phyloP scores from a whole-genome alignment of 139 green algal species.

The Coelastrella sp. region DNA sequence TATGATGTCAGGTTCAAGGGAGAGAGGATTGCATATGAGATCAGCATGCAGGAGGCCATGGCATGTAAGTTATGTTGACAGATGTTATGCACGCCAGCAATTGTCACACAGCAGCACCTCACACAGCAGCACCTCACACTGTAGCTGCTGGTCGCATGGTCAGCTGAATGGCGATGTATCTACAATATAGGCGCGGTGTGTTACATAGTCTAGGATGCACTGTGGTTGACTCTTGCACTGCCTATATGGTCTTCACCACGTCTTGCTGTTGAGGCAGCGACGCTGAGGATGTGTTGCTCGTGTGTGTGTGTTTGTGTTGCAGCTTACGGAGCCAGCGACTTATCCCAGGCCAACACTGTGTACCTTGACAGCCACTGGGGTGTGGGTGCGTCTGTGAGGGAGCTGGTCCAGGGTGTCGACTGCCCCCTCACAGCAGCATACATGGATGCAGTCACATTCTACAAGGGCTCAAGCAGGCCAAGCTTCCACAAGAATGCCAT shows the following conservation, averaged over 20 bases:
- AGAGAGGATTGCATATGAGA: slow-evolving; percentile 51
- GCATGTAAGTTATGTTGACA: slow-evolving; percentile 28
- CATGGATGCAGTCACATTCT: slow-evolving; percentile 46
- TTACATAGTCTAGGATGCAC: too few species aligned
- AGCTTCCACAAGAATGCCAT: slow-evolving; percentile 34
- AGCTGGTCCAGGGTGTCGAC: slow-evolving; percentile 43
- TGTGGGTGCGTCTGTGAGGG: slow-evolving; percentile 19
- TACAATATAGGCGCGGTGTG: too few species aligned
- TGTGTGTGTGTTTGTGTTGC: background rate
- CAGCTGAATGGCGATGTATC: too few species aligned
- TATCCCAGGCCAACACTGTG: slow-evolving; percentile 46
- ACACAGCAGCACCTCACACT: too few species aligned
- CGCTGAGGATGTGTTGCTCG: slow-evolving; percentile 1
- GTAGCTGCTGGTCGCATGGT: too few species aligned
- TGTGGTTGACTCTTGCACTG: too few species aligned
- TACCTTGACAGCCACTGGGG: slow-evolving; percentile 53
- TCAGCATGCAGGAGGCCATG: slow-evolving; percentile 48
- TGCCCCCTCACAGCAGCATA: slow-evolving; percentile 50
- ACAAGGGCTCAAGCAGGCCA: slow-evolving; percentile 24
- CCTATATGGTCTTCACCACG: too few species aligned
- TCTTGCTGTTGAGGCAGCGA: background rate
- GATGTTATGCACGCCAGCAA: too few species aligned
- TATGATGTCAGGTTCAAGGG: slow-evolving; percentile 54
- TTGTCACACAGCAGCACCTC: too few species aligned
- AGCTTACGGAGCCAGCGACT: slow-evolving; percentile 48